These are phyloP conservation scores for Macrophomina tecta DNA, from an alignment of 2,329 filamentous ascomycete species.

Conservation along the genomic window DNA sequence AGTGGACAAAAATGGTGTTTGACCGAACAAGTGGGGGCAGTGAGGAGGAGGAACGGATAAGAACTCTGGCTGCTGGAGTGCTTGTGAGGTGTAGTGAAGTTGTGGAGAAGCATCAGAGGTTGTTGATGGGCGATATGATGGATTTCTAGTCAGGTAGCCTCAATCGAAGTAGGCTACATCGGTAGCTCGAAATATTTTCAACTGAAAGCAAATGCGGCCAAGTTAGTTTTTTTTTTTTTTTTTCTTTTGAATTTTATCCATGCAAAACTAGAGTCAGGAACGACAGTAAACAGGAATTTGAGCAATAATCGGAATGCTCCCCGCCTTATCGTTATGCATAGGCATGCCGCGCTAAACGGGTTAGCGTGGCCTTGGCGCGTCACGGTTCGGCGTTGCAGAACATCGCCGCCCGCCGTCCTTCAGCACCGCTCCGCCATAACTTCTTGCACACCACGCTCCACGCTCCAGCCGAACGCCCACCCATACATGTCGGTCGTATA, in stretches of 20 bases:
- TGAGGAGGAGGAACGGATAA: slow-evolving; percentile 73
- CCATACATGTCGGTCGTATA: slow-evolving; percentile 27
- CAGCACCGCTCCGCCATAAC: slow-evolving; percentile 12
- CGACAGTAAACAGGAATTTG: no score
- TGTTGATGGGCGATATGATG: slow-evolving; percentile 73
- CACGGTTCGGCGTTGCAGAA: slow-evolving; percentile 21
- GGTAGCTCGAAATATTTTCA: no score
- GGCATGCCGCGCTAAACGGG: not conserved
- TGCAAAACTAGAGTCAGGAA: no score
- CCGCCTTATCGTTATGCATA: not conserved
- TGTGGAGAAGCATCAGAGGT: slow-evolving; percentile 78
- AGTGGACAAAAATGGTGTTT: slow-evolving; percentile 84
- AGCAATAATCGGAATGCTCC: not conserved
- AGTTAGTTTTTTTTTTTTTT: no score
- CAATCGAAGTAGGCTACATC: no score
- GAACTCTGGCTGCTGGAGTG: slow-evolving; percentile 78
- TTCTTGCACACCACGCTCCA: slow-evolving; percentile 5
- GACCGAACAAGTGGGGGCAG: slow-evolving; percentile 54
- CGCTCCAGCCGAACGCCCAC: slow-evolving; percentile 10
- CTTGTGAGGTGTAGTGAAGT: slow-evolving; percentile 80
- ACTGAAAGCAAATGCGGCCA: no score
- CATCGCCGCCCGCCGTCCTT: slow-evolving; percentile 14
- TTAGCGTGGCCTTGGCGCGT: slow-evolving; percentile 26
- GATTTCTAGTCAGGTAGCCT: slow-evolving; percentile 32
- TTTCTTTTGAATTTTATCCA: no score